Evolutionary conservation across 441 rosid species (phyloP).

Genomic region (Erysimum cheiri): DNA sequence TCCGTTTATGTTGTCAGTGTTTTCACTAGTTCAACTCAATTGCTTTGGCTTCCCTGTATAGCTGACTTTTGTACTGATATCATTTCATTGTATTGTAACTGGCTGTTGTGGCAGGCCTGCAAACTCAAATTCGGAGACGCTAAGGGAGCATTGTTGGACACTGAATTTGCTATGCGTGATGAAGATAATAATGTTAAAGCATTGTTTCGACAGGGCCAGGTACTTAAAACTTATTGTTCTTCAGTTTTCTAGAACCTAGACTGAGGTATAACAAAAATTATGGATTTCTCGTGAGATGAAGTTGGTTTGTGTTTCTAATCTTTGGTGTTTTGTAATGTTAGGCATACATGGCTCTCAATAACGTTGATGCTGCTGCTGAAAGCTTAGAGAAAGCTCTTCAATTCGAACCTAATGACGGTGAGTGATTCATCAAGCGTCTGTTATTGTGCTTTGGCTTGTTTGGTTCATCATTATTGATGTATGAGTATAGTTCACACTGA

Average conservation of each 20-base stretch:
- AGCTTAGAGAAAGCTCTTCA: conserved; percentile 87
- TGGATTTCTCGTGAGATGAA: not conserved
- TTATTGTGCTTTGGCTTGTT: not conserved
- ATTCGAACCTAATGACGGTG: conserved; percentile 93
- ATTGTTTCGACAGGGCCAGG: conserved; percentile 97
- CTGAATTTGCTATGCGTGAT: conserved; percentile 91
- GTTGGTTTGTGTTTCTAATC: conserved; percentile 6
- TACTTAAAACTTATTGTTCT: conserved; percentile 30
- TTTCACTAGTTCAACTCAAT: not conserved
- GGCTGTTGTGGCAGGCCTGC: conserved; percentile 64
- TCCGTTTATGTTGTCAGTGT: not conserved
- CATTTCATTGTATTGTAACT: conserved; percentile 17
- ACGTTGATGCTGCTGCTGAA: conserved; percentile 89
- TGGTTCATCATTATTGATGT: conserved; percentile 1
- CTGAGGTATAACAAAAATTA: not conserved
- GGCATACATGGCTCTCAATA: conserved; percentile 91
- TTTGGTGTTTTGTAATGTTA: conserved; percentile 37
- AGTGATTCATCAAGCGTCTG: conserved; percentile 33
- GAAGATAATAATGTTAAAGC: conserved; percentile 90
- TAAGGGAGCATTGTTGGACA: conserved; percentile 85
- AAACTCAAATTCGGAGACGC: conserved; percentile 84
- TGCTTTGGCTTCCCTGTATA: conserved; percentile 24
- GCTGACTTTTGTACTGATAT: conserved; percentile 10
- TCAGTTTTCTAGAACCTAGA: conserved; percentile 24
- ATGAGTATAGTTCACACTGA: not conserved